phyloP scores from a whole-genome alignment of 495 filamentous ascomycete species.

The Rhypophila decipiens region DNA sequence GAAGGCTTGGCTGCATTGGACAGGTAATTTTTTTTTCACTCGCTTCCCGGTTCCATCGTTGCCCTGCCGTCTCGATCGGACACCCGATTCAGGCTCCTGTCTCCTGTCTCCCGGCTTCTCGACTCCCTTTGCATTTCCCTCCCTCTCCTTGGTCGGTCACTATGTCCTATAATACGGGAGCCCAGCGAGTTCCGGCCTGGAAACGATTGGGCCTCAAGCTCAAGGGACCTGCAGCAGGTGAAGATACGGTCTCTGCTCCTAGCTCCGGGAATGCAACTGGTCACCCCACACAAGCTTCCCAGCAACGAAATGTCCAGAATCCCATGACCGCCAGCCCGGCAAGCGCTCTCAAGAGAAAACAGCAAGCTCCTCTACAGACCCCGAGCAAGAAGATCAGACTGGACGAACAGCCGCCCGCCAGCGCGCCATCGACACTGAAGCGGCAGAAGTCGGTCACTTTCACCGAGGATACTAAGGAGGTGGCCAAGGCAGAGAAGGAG shows the following conservation, averaged over 20 bases:
- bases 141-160: conserved; percentile 5
- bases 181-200: conserved; percentile 59
- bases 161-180: conserved; percentile 31
- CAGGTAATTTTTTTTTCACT: neutral
- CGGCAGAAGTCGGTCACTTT: conserved; percentile 72
- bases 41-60: conserved; percentile 1
- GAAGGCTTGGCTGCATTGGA: conserved; percentile 8
- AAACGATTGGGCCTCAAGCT: conserved; percentile 72
- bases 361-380: conserved; percentile 19
- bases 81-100: neutral
- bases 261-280: conserved; percentile 13
- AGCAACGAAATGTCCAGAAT: conserved; percentile 10
- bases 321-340: conserved; percentile 18
- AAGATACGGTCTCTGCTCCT: conserved; percentile 30
- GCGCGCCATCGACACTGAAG: conserved; percentile 10
- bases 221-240: conserved; percentile 50
- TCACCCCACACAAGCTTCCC: neutral
- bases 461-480: conserved; percentile 58
- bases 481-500: conserved; percentile 7
- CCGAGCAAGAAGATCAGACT: conserved; percentile 24
- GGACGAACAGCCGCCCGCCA: conserved; percentile 11
- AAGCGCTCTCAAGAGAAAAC: conserved; percentile 31
- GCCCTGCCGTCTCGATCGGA: conserved; percentile 5
- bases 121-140: conserved; percentile 7
- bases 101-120: conserved; percentile 12